phyloP scores from a whole-genome alignment of 1,139 yeast species.

The Kodamaea derodonti region DNA sequence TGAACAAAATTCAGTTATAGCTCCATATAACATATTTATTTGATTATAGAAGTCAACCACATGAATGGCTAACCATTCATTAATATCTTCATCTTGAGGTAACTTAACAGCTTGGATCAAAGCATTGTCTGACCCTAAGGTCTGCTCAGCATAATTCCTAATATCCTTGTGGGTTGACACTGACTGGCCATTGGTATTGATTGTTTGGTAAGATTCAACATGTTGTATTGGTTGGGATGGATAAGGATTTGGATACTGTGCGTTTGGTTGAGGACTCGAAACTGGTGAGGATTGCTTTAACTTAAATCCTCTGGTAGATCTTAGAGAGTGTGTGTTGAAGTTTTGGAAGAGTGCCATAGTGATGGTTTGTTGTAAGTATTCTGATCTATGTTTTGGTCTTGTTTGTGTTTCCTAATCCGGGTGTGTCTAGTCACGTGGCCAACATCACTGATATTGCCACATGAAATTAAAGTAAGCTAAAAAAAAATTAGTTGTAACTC shows the following conservation, averaged over 20 bases:
- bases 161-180: slow-evolving; percentile 66
- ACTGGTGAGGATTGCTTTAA: slow-evolving; percentile 40
- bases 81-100: slow-evolving; percentile 88
- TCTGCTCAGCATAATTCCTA: slow-evolving; percentile 86
- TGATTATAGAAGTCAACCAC: slow-evolving; percentile 90
- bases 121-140: slow-evolving; percentile 88
- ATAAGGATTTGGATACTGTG: slow-evolving; percentile 32
- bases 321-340: slow-evolving; percentile 53
- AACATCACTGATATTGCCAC: no score
- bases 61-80: slow-evolving; percentile 97
- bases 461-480: no score
- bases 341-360: slow-evolving; percentile 53
- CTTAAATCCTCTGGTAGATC: slow-evolving; percentile 54
- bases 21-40: slow-evolving; percentile 92
- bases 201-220: slow-evolving; percentile 17
- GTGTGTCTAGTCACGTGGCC: no score
- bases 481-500: no score
- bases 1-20: slow-evolving; percentile 94
- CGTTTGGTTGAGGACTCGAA: slow-evolving; percentile 38
- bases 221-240: slow-evolving; percentile 16
- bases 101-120: slow-evolving; percentile 88
- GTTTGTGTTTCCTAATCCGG: neutral
- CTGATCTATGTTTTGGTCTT: no score
- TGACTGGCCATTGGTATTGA: slow-evolving; percentile 24
- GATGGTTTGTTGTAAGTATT: no score